Evolutionary conservation across 192 early-diverging fungal genomes (phyloP).

Genomic region (Mortierella antarctica): DNA sequence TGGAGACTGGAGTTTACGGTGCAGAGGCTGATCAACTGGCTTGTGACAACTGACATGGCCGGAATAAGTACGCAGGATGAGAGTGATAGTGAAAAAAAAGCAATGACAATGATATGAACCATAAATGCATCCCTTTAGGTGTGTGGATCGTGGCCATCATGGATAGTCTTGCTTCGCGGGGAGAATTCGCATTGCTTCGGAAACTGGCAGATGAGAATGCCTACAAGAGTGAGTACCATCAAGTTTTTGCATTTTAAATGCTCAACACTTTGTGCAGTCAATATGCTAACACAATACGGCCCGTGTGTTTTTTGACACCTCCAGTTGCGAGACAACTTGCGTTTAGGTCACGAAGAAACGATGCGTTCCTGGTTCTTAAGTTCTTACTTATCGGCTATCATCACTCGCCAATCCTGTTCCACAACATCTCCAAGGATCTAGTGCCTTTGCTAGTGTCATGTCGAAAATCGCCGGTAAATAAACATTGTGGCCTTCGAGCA

Average conservation of each 20-base stretch:
- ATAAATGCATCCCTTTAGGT: not conserved
- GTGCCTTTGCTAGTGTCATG: constrained; percentile 27
- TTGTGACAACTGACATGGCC: constrained; percentile 31
- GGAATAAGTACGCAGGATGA: constrained; percentile 23
- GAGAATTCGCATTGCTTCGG: constrained; percentile 42
- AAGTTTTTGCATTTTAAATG: not conserved
- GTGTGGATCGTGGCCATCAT: constrained; percentile 45
- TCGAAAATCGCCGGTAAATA: constrained; percentile 29
- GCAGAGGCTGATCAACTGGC: constrained; percentile 42
- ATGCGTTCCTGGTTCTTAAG: constrained; percentile 39
- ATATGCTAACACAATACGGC: too few relatives aligned
- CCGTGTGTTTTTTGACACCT: not conserved
- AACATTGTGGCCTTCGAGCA: not conserved
- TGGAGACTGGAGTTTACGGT: constrained; percentile 31
- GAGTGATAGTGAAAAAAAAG: not conserved
- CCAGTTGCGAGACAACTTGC: constrained; percentile 26
- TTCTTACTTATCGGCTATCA: constrained; percentile 53
- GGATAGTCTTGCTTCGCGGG: constrained; percentile 44
- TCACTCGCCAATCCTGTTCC: constrained; percentile 51
- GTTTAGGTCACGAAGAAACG: constrained; percentile 31
- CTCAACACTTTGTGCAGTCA: too few relatives aligned
- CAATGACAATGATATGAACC: too few relatives aligned
- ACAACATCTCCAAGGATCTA: constrained; percentile 28
- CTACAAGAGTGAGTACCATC: constrained; percentile 28
- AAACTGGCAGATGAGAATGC: constrained; percentile 38